These are phyloP conservation scores for Gigaspora rosea DNA, from an alignment of 192 early-diverging fungal species.

Conservation along the genomic window DNA sequence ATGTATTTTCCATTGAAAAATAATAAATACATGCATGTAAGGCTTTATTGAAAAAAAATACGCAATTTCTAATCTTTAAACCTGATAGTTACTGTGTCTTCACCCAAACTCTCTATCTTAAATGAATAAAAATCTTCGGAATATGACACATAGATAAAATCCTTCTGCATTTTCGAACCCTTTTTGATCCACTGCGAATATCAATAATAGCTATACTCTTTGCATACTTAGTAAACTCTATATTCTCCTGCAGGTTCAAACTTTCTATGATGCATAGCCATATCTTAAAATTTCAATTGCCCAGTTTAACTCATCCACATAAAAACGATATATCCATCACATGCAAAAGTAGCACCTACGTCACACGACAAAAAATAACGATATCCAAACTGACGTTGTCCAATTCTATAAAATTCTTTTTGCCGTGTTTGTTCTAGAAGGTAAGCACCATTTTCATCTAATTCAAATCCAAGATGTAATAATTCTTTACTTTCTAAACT, in stretches of 20 bases:
- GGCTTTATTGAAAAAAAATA: neutral
- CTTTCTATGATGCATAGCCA: neutral
- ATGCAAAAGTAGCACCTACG: no score
- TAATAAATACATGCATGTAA: no score
- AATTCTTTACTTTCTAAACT: conserved; percentile 10
- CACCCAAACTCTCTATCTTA: conserved; percentile 13
- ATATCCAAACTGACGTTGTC: neutral
- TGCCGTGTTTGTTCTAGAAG: conserved; percentile 17
- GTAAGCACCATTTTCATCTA: neutral
- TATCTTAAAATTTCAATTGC: neutral
- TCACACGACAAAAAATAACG: no score
- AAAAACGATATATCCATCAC: no score
- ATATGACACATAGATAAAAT: conserved; percentile 3
- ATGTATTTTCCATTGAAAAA: no score
- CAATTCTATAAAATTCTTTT: conserved; percentile 22
- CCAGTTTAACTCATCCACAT: no score
- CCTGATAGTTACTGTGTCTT: neutral
- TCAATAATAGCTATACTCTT: conserved; percentile 21
- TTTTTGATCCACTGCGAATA: conserved; percentile 10
- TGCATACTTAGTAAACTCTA: neutral
- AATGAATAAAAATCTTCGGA: conserved; percentile 10
- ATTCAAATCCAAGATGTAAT: neutral
- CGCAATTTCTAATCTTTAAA: conserved; percentile 9
- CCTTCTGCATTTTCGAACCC: conserved; percentile 6
- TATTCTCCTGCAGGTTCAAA: conserved; percentile 6